A percentile compares a stretch with the other conserved stretches of the same genome.
phyloP scores from a whole-genome alignment of 2,329 filamentous ascomycete species.

The Paecilomyces sp. region DNA sequence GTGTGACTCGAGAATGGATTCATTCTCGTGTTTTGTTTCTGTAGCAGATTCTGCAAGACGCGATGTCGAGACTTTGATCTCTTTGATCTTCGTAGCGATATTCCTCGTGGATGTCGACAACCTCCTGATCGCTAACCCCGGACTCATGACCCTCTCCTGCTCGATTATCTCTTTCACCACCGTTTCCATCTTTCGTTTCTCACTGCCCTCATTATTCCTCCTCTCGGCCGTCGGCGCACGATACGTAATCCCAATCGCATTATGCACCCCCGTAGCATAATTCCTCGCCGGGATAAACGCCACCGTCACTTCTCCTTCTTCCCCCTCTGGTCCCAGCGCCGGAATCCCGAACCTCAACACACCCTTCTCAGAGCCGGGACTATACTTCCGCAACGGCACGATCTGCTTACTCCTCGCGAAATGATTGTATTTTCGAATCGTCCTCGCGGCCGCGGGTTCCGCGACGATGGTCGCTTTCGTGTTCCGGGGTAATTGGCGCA shows the following conservation, averaged over 20 bases:
- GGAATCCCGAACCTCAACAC: slow-evolving; percentile 49
- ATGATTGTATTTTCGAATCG: slow-evolving; percentile 61
- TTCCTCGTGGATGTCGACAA: neutral
- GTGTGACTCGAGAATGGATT: neutral
- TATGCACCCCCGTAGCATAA: slow-evolving; percentile 52
- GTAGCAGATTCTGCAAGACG: neutral
- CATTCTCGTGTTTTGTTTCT: neutral
- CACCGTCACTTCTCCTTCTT: slow-evolving; percentile 63
- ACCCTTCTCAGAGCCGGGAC: slow-evolving; percentile 18
- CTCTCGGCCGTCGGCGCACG: slow-evolving; percentile 42
- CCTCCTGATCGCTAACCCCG: neutral
- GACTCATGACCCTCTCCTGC: neutral
- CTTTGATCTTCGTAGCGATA: neutral
- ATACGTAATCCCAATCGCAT: slow-evolving; percentile 67
- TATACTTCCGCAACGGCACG: slow-evolving; percentile 37
- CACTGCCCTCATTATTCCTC: neutral
- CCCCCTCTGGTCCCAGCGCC: slow-evolving; percentile 44
- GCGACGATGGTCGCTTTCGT: slow-evolving; percentile 58
- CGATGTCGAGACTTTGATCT: neutral
- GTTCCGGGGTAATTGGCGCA: slow-evolving; percentile 54
- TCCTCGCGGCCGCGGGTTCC: slow-evolving; percentile 56
- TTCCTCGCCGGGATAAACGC: slow-evolving; percentile 55
- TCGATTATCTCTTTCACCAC: neutral
- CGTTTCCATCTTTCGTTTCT: neutral
- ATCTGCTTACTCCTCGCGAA: slow-evolving; percentile 47